These are phyloP conservation scores for Neostapfia colusana DNA, from an alignment of 176 grass and related monocot species.

Conservation along the genomic window DNA sequence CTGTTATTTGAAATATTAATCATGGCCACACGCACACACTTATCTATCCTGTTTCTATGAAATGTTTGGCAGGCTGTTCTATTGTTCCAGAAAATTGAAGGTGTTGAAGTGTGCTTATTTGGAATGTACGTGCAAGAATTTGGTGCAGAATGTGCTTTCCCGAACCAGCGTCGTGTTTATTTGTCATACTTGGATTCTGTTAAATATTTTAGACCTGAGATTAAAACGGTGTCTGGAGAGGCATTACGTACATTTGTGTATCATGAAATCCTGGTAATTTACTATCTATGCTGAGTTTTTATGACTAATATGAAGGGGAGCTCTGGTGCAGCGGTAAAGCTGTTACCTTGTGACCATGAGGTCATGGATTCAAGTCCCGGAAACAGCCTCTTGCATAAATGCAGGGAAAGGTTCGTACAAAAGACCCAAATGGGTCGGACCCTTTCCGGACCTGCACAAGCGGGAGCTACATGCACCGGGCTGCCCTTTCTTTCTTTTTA, in stretches of 20 bases:
- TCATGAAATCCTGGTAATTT: slow-evolving; percentile 97
- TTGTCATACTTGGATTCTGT: slow-evolving; percentile 99
- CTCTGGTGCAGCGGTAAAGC: too few species aligned
- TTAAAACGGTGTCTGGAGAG: slow-evolving; percentile 76
- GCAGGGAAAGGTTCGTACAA: too few species aligned
- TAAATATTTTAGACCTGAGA: slow-evolving; percentile 97
- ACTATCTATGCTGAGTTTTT: slow-evolving; percentile 2
- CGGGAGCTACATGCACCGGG: too few species aligned
- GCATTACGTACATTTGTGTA: slow-evolving; percentile 90
- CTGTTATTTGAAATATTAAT: slow-evolving; percentile 33
- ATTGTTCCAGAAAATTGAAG: slow-evolving; percentile 99
- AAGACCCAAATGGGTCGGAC: too few species aligned
- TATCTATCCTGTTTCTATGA: slow-evolving; percentile 21
- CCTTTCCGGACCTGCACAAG: too few species aligned
- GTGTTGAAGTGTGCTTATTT: slow-evolving; percentile 98
- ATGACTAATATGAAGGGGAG: slow-evolving; percentile 26
- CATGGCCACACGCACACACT: slow-evolving; percentile 5
- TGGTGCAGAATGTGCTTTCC: slow-evolving; percentile 83
- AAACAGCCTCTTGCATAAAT: too few species aligned
- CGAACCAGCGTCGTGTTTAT: slow-evolving; percentile 92
- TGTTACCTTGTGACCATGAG: too few species aligned
- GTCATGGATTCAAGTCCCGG: too few species aligned
- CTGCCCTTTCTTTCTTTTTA: slow-evolving; percentile 20
- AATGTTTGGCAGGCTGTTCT: slow-evolving; percentile 80
- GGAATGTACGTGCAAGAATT: slow-evolving; percentile 99